phyloP scores from a whole-genome alignment of 2,329 filamentous ascomycete species.

The Trichophyton rubrum region DNA sequence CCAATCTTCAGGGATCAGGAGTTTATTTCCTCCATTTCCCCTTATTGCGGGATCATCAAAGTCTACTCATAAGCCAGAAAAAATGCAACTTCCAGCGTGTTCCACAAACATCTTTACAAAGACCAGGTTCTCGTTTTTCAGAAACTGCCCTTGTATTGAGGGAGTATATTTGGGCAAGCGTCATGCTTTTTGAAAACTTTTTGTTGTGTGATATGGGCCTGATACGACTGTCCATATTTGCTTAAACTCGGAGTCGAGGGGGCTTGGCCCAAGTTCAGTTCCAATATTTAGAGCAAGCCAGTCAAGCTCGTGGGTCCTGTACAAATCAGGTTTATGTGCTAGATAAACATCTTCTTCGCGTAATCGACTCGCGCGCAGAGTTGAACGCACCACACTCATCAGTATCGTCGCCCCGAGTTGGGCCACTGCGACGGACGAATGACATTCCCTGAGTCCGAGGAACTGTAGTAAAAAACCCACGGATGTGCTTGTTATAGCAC shows the following conservation, averaged over 20 bases:
- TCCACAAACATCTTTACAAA: background rate
- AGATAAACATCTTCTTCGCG: constrained; percentile 14
- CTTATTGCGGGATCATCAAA: background rate
- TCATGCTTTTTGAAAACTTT: background rate
- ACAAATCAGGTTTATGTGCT: constrained; percentile 3
- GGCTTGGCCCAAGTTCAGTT: background rate
- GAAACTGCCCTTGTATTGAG: too few relatives aligned
- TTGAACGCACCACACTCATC: constrained; percentile 19
- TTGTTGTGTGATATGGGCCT: background rate
- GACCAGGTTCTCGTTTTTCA: background rate
- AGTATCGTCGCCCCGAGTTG: constrained; percentile 18
- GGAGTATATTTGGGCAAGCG: too few relatives aligned
- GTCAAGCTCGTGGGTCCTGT: constrained; percentile 17
- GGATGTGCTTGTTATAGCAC: background rate
- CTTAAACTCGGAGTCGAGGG: background rate
- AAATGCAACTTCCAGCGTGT: background rate
- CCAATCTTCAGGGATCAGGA: background rate
- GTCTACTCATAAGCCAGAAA: background rate
- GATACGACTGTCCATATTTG: background rate
- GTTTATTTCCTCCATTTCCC: background rate
- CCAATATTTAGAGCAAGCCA: constrained; percentile 17
- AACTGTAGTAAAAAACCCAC: constrained; percentile 22
- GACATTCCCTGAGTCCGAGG: constrained; percentile 18
- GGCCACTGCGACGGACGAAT: constrained; percentile 18
- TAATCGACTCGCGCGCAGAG: constrained; percentile 12